Percentiles rank a stretch among this genome's conserved stretches.
phyloP scores from a whole-genome alignment of 2,329 filamentous ascomycete species.

The Ceratocystis variospora region DNA sequence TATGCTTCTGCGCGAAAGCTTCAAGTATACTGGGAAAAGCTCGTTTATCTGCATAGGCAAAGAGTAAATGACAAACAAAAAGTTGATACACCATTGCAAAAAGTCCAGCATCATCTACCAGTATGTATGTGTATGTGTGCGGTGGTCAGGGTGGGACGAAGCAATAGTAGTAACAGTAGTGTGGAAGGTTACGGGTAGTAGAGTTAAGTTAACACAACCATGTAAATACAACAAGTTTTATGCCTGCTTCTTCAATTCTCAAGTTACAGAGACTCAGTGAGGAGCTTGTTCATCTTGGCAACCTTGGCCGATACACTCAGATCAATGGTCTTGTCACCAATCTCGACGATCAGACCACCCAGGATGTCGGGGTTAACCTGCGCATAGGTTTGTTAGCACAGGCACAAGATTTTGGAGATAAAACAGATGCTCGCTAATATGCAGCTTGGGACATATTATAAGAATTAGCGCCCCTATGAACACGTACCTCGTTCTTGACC shows the following conservation, averaged over 20 bases:
- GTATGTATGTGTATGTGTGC: not conserved
- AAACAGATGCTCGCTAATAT: not conserved
- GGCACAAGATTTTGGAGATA: not conserved
- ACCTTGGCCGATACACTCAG: slow-evolving; percentile 90
- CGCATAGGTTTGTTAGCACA: not conserved
- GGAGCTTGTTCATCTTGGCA: slow-evolving; percentile 98
- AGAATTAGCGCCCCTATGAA: not conserved
- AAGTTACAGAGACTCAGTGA: slow-evolving; percentile 87
- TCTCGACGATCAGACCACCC: slow-evolving; percentile 87
- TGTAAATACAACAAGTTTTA: slow-evolving; percentile 8
- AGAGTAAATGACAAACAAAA: not conserved
- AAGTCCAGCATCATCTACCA: not conserved
- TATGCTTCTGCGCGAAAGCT: not conserved
- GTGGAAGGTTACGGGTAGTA: not conserved
- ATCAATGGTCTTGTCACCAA: slow-evolving; percentile 96
- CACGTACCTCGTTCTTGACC: slow-evolving; percentile 71
- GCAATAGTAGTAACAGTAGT: not conserved
- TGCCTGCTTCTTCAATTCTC: slow-evolving; percentile 10
- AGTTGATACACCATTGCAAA: not conserved
- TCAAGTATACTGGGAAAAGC: not conserved
- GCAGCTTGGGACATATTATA: not conserved
- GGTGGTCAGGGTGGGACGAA: not conserved
- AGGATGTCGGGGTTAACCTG: slow-evolving; percentile 90
- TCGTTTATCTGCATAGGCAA: not conserved
- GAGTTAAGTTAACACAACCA: slow-evolving; percentile 6